Conservation (phyloP, 768 basidiomycete species). For the Rhizopogon vulgaris region DNA sequence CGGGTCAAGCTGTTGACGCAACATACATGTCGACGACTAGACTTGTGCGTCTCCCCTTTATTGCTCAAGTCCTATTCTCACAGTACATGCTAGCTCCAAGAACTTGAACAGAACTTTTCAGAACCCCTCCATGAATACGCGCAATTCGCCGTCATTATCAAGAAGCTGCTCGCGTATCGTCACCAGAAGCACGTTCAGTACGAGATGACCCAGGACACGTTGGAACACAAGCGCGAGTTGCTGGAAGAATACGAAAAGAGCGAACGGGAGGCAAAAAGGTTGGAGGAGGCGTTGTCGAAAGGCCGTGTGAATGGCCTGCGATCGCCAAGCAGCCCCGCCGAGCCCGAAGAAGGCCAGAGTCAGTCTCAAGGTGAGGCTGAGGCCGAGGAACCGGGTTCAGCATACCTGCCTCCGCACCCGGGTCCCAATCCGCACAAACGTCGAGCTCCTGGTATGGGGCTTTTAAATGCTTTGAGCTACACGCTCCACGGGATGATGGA, state of each 20-base stretch:
- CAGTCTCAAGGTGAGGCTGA: slow-evolving; percentile 29
- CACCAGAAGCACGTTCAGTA: slow-evolving; percentile 98
- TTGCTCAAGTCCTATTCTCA: background rate
- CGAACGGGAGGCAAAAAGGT: slow-evolving; percentile 81
- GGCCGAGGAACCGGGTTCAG: slow-evolving; percentile 37
- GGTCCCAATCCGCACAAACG: slow-evolving; percentile 63
- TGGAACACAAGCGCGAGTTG: slow-evolving; percentile 79
- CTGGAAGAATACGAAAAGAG: slow-evolving; percentile 89
- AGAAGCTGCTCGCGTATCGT: slow-evolving; percentile 87
- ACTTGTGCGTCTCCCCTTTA: slow-evolving; percentile 48
- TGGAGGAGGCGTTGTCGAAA: slow-evolving; percentile 80
- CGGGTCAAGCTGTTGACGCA: slow-evolving; percentile 92
- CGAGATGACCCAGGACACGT: slow-evolving; percentile 90
- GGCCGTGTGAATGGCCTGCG: slow-evolving; percentile 35
- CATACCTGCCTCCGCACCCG: slow-evolving; percentile 71
- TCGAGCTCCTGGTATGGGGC: slow-evolving; percentile 72
- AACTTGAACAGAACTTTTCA: slow-evolving; percentile 90
- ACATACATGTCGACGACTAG: slow-evolving; percentile 91
- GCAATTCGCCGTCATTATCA: slow-evolving; percentile 93
- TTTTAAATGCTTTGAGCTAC: slow-evolving; percentile 88
- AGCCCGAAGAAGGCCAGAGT: slow-evolving; percentile 20
- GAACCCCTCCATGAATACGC: slow-evolving; percentile 95
- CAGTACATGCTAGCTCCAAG: slow-evolving; percentile 60
- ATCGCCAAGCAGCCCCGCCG: slow-evolving; percentile 17
- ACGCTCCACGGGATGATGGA: slow-evolving; percentile 99